phyloP scores from a whole-genome alignment of 2,329 filamentous ascomycete genomes.

The Laburnicola sp. region DNA sequence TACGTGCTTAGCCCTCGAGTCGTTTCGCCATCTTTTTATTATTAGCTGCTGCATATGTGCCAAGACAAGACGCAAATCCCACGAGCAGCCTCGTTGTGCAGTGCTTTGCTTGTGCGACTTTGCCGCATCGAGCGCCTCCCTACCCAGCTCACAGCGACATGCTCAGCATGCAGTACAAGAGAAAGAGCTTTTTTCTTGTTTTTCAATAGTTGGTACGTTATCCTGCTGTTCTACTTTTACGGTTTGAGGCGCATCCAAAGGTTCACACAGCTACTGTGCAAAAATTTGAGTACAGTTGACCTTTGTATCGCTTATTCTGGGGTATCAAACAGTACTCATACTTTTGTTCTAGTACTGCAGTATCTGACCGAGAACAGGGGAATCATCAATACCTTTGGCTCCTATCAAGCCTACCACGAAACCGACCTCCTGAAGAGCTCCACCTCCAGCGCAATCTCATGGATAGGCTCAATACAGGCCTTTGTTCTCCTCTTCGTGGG shows the following conservation, averaged over 20 bases:
- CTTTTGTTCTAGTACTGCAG: neutral
- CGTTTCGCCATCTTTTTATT: too few species aligned
- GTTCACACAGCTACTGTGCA: neutral
- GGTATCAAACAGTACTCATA: too few species aligned
- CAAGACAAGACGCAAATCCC: too few species aligned
- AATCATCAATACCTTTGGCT: constrained; percentile 54
- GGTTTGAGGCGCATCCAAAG: neutral
- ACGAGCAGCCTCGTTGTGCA: too few species aligned
- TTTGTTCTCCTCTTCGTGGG: constrained; percentile 53
- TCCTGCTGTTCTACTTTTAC: neutral
- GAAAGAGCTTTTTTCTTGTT: constrained; percentile 50
- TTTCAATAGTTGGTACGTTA: constrained; percentile 52
- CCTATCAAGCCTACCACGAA: constrained; percentile 55
- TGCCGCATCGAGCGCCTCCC: neutral
- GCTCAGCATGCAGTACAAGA: neutral
- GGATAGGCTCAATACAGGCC: constrained; percentile 55
- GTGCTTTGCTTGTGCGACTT: neutral
- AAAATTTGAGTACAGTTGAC: neutral
- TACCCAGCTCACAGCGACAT: neutral
- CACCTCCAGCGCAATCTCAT: constrained; percentile 51
- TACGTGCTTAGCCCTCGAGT: too few species aligned
- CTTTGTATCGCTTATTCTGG: neutral
- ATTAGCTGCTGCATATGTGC: too few species aligned
- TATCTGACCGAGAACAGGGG: constrained; percentile 29
- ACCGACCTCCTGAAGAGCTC: constrained; percentile 45